Evolutionary conservation across 1,139 yeast genomes (phyloP).

Genomic region (Pneumocystis carinii): DNA sequence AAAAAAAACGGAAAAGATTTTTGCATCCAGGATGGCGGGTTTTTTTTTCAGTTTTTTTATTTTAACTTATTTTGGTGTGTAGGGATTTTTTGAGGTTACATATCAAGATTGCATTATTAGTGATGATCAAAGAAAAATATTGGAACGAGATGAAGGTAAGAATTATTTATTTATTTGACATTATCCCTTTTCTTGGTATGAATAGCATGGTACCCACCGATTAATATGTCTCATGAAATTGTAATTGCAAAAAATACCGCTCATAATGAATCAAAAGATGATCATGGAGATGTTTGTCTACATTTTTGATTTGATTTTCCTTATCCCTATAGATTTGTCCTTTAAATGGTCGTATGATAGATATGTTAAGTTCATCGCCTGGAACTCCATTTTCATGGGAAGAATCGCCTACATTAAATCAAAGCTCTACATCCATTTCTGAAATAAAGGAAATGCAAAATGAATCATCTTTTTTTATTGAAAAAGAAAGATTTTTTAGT

Average conservation of each 20-base stretch:
- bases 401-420: background rate
- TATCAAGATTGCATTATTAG: background rate
- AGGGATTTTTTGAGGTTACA: background rate
- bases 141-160: background rate
- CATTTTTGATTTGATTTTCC: background rate
- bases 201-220: background rate
- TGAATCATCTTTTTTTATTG: background rate
- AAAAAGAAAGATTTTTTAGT: background rate
- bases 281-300: background rate
- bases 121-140: background rate
- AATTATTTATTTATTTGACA: background rate
- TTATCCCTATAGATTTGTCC: background rate
- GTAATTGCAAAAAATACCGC: no score
- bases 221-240: background rate
- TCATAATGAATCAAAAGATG: background rate
- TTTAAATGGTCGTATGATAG: background rate
- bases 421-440: background rate
- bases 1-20: background rate
- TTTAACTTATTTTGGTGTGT: background rate
- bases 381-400: background rate
- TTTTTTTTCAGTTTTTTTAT: background rate
- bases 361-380: background rate
- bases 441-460: background rate
- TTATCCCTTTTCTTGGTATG: background rate
- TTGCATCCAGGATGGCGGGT: background rate